Evolutionary conservation across 352 stramenopile genomes (phyloP).

Genomic region (Phytophthora tentaculata): DNA sequence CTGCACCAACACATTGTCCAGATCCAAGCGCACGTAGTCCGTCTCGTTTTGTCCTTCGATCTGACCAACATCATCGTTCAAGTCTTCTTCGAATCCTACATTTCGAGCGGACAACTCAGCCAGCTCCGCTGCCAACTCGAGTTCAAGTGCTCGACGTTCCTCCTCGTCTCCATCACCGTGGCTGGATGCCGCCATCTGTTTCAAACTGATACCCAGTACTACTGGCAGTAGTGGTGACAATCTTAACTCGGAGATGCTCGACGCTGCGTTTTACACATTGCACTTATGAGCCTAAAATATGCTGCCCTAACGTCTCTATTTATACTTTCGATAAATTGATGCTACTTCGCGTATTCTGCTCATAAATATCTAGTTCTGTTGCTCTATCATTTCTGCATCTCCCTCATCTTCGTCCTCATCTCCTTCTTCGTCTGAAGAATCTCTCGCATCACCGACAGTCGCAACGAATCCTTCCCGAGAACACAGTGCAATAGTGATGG

Average conservation of each 20-base stretch:
- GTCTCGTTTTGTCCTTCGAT: background rate
- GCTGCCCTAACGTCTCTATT: constrained; percentile 19
- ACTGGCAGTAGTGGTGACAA: constrained; percentile 2
- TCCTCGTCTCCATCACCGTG: constrained; percentile 43
- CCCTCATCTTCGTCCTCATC: constrained; percentile 19
- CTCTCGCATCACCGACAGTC: constrained; percentile 10
- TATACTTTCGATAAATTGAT: too few relatives aligned
- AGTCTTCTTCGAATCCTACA: constrained; percentile 26
- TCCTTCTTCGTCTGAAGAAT: constrained; percentile 4
- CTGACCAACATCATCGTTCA: constrained; percentile 7
- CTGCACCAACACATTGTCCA: constrained; percentile 37
- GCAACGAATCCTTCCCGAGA: constrained; percentile 29
- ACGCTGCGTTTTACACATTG: constrained; percentile 10
- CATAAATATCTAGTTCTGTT: constrained; percentile 30
- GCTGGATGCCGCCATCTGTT: constrained; percentile 23
- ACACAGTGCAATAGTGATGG: constrained; percentile 57
- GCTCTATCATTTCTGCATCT: constrained; percentile 14
- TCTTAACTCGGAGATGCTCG: constrained; percentile 6
- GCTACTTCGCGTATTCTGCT: constrained; percentile 9
- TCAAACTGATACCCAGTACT: background rate
- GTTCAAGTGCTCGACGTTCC: constrained; percentile 54
- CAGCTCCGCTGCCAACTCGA: constrained; percentile 48
- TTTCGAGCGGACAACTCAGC: constrained; percentile 28
- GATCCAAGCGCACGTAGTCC: constrained; percentile 43
- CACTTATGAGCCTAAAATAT: constrained; percentile 1